Evolutionary conservation across 495 filamentous ascomycete species (phyloP), one percentile per base, ranked within the genome.

Genomic region (Podospora sp.): DNA sequence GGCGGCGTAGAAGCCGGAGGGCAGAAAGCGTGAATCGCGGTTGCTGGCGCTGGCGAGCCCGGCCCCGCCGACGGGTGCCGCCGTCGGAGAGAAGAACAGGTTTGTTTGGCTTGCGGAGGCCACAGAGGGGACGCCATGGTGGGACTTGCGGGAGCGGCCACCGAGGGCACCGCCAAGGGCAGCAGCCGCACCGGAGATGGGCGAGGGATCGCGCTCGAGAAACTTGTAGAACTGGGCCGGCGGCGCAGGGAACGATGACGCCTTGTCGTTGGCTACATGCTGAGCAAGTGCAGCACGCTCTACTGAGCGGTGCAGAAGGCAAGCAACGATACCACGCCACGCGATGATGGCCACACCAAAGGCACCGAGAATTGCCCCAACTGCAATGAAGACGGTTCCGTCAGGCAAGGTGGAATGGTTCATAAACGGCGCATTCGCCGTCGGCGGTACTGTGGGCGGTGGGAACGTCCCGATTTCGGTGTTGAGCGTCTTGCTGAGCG

Each of bases 41-140:
- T 92, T 86, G 63, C 73, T 71, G 46, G 75, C 68, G 60, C 74
- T 74, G 16, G 78, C 76, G n/a, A 84, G 74, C 11, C 76, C 73
- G 1, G 78, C 65, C 4, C 65, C 35, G 21, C 72, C 60, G 46
- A 69, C 27, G 78, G 63, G 63, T 14, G 82, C n/a, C 77, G 94
- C 94, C 0, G 95, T 98, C 0, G 95, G 95, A 1, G 92, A 97
- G 79, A 96, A 99, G 85, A 99, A 99, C 5, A 99, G 85, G 49
- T 86, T 89, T 62, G 82, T 72, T 75, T 83, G 71, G 78, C 84
- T 81, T 69, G 80, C 73, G 57, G 82, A 80, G 29, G 78, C 68
- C 53, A 87, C 79, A 53, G 78, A 76, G 35, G 79, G 79, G 24
- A 80, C 73, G 36, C 76, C 75, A 50, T 79, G 77, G 66, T 80